phyloP scores from a whole-genome alignment of 2,329 filamentous ascomycete species.

The Curvularia hawaiiensis region DNA sequence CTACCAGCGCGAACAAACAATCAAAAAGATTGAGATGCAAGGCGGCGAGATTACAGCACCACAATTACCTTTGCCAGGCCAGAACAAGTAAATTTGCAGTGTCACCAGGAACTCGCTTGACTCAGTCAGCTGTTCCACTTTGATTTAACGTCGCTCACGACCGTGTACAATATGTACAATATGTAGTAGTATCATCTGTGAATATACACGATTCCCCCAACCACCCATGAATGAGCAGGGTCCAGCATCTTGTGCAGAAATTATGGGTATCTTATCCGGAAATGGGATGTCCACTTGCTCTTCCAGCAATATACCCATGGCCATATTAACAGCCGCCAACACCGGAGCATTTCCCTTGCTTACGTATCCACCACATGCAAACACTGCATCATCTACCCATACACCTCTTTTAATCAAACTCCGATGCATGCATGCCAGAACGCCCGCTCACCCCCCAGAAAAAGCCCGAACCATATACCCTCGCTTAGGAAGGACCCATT shows the following conservation, averaged over 20 bases:
- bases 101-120: not conserved
- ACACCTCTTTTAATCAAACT: not conserved
- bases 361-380: not conserved
- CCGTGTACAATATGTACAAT: conserved; percentile 15
- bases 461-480: not conserved
- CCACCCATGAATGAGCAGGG: not conserved
- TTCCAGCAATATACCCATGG: conserved; percentile 1
- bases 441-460: not conserved
- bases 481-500: not conserved
- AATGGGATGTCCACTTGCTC: not conserved
- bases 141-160: conserved; percentile 15
- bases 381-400: not conserved
- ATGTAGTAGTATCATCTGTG: conserved; percentile 8
- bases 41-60: conserved; percentile 46
- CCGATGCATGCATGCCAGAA: not conserved
- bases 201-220: conserved; percentile 10
- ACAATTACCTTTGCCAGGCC: conserved; percentile 38
- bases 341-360: not conserved
- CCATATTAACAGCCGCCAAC: not conserved
- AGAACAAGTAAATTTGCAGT: conserved; percentile 15
- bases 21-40: conserved; percentile 51
- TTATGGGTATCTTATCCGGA: not conserved
- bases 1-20: conserved; percentile 77
- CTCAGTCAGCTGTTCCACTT: not conserved
- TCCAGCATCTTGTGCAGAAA: not conserved